Evolutionary conservation across 2,329 filamentous ascomycete species (phyloP), one percentile per base, ranked within the genome.

Genomic region (Peltaster fructicola): DNA sequence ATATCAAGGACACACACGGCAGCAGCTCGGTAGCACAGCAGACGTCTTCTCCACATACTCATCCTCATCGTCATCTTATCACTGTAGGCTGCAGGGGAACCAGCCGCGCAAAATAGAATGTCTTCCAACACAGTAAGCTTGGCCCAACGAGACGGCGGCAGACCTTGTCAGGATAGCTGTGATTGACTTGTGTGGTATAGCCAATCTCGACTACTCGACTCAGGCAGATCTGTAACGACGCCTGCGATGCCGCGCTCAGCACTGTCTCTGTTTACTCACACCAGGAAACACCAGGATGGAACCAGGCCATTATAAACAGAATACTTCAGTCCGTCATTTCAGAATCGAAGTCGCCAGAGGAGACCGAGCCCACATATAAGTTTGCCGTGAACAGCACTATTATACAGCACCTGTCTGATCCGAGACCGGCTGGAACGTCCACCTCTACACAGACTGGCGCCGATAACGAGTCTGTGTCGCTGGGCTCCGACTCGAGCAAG

Each of bases 381-480:
- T 95, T 85, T 57, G 80, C 82, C 40, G 82, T 91, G 57, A 95
- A 92, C 65, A 90, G 80, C 61, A 95, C 85, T 38, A 93, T 95
- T 48, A 90, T 95, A 40, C 85, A 98, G 61, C 85, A 95, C 59
- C 63, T 85, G 16, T 68, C 75, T 11, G 68, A 74, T 27, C 73
- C 68, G 8, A 66, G 68, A 15, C 58, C 67, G 28, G 57, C 71
- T 24, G 73, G 68, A 55, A 62, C 42, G 49, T 50, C 33, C 52
- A 56, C 33, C 8, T 25, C 27, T 5, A 27, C 11, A 10, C 20
- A 18, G 24, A 16, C 21, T 7, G 28, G 20, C n/a, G 29, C 21
- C 25, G 30, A 21, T 7, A 32, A 33, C 11, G 32, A 22, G 12
- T 26, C 24, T 12, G 27, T 28, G 17, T 24, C 15, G 12, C 16